Evolutionary conservation across 768 basidiomycete genomes (phyloP).

Genomic region (Naematelia encephala): DNA sequence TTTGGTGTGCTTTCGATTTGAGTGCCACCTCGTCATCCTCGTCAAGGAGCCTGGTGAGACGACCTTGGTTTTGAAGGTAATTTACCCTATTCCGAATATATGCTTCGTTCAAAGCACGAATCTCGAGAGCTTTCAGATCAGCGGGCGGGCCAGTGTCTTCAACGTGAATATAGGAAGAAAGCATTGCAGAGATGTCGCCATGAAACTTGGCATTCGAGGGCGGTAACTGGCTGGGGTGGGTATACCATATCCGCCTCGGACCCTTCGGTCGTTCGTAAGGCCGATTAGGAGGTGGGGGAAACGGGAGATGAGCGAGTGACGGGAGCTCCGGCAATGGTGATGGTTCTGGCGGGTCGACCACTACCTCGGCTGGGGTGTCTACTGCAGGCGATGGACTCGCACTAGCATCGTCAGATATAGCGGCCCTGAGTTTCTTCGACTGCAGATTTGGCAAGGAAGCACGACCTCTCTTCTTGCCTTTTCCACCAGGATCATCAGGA

Average conservation of each 20-base stretch:
- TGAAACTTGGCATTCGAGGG: conserved; percentile 55
- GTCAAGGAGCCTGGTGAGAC: conserved; percentile 54
- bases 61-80: conserved; percentile 56
- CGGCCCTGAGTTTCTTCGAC: conserved; percentile 2
- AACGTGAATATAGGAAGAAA: conserved; percentile 63
- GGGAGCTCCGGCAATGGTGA: conserved; percentile 24
- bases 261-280: conserved; percentile 69
- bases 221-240: conserved; percentile 65
- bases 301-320: conserved; percentile 37
- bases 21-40: conserved; percentile 20
- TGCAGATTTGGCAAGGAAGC: conserved; percentile 15
- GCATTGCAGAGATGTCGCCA: conserved; percentile 59
- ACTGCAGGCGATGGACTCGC: conserved; percentile 18
- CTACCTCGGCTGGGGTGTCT: conserved; percentile 12
- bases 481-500: conserved; percentile 4
- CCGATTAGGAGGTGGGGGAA: conserved; percentile 58
- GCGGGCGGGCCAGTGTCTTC: conserved; percentile 57
- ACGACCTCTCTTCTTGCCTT: conserved; percentile 27
- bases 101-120: conserved; percentile 55
- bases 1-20: conserved; percentile 5
- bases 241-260: conserved; percentile 58
- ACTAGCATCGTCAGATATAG: conserved; percentile 8
- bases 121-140: conserved; percentile 52
- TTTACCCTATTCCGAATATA: conserved; percentile 55
- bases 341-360: conserved; percentile 8